Evolutionary conservation across 1,284 basidiomycete species (phyloP), one percentile per base, ranked within the genome.

Genomic region (Trichosporon inkin): DNA sequence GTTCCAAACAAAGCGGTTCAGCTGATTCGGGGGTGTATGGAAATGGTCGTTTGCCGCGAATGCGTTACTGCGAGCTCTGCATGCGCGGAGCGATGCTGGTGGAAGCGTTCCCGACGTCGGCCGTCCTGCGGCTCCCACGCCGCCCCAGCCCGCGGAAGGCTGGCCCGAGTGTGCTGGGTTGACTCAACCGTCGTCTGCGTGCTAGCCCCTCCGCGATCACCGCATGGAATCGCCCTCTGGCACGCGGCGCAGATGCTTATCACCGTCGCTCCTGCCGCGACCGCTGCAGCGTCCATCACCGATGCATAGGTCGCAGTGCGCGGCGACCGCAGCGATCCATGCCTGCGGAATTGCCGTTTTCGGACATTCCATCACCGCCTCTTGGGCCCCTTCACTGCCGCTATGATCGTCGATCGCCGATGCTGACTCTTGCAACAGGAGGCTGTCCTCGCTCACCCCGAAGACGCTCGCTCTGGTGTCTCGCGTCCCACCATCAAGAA

Each of bases 401-500:
- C 28, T 8, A 13, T 49, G 44, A 49, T 32, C 7, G 14, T 24
- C 24, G 22, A 10, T n/a, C 10, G 20, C 47, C 36, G 52, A 13
- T 37, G 34, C 60, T 61, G 13, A 61, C 53, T 57, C 49, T 35
- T 35, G 11, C 17, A 65, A 57, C 72, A 81, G 79, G 90, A 93
- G 81, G 90, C 89, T 71, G 90, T 95, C 78, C 78, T 82, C 64
- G 83, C 82, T 57, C 81, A 88, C 78, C 83, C 85, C 24, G 88
- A 89, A 38, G 90, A 92, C 64, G 85, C 88, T 63, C 89, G 92
- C 66, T 75, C 78, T 63, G 92, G 92, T 77, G 90, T 94, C 67
- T 93, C 91, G 69, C 88, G 92, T 59, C 89, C 88, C 62, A 86
- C 88, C 73, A 91, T 96, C 81, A 95, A 95, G 85, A 94, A 92